Conservation (phyloP, 192 early-diverging fungal species). For the Geranomyces variabilis region DNA sequence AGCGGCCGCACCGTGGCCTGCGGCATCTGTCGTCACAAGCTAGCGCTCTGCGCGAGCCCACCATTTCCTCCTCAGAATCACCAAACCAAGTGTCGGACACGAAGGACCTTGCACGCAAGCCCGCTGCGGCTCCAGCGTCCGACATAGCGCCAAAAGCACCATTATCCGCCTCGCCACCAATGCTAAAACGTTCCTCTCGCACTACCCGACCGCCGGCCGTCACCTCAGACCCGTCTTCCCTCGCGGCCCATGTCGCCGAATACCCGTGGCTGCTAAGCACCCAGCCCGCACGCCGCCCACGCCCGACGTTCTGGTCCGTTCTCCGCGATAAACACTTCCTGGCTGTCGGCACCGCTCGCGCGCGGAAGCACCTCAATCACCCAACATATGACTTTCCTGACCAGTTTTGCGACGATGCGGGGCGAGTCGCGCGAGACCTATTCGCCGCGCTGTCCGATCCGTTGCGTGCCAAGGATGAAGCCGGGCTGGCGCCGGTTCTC, state of each 20-base stretch:
- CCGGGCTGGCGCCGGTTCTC: conserved; percentile 29
- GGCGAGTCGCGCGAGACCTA: conserved; percentile 3
- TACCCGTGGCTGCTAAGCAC: conserved; percentile 39
- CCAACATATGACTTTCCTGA: conserved; percentile 43
- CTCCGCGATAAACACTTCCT: conserved; percentile 47
- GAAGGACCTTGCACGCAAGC: too few species aligned
- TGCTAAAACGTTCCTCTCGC: too few species aligned
- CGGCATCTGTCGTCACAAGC: too few species aligned
- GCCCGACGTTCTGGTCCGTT: conserved; percentile 36
- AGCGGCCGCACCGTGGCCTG: too few species aligned
- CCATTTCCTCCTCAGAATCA: too few species aligned
- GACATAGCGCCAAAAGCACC: too few species aligned
- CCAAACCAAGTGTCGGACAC: too few species aligned
- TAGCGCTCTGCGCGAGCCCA: too few species aligned
- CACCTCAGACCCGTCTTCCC: neutral
- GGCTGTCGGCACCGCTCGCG: conserved; percentile 34
- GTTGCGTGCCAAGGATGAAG: neutral
- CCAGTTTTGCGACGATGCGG: conserved; percentile 37
- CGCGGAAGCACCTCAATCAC: conserved; percentile 35
- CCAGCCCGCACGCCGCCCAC: conserved; percentile 18
- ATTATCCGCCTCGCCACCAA: too few species aligned
- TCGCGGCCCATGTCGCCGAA: conserved; percentile 19
- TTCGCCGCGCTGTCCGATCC: conserved; percentile 31
- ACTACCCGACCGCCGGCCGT: too few species aligned
- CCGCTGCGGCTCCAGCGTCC: too few species aligned